These are phyloP conservation scores for Torulaspora globosa DNA, from an alignment of 1,139 yeast species.

Conservation along the genomic window DNA sequence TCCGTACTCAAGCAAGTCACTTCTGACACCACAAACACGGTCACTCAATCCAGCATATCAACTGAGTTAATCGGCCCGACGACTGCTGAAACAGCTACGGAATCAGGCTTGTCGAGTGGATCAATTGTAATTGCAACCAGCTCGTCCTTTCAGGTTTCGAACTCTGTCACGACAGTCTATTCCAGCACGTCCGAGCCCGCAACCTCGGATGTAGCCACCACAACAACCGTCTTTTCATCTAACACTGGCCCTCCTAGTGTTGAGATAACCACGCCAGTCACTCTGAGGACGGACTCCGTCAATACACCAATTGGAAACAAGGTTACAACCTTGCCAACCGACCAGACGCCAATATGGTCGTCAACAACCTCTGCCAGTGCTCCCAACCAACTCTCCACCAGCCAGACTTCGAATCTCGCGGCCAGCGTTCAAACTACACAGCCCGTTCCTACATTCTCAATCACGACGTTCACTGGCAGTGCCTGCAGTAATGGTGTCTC, in stretches of 20 bases:
- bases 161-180: too few species aligned
- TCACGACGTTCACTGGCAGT: not conserved
- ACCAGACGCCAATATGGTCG: too few species aligned
- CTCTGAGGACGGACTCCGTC: too few species aligned
- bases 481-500: slow-evolving; percentile 1
- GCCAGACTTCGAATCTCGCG: slow-evolving; percentile 1
- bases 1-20: not conserved
- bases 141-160: not conserved
- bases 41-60: not conserved
- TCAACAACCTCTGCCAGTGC: not conserved
- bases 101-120: too few species aligned
- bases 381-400: not conserved
- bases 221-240: too few species aligned
- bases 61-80: not conserved
- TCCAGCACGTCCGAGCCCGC: too few species aligned
- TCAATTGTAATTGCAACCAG: too few species aligned
- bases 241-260: too few species aligned
- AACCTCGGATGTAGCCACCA: too few species aligned
- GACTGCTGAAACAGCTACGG: not conserved
- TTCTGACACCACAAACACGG: not conserved
- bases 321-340: too few species aligned
- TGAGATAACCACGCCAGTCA: too few species aligned
- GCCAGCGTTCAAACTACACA: not conserved
- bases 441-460: not conserved
- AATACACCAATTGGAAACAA: too few species aligned